Conservation (phyloP, 495 filamentous ascomycete genomes). For the Collariella sp. region DNA sequence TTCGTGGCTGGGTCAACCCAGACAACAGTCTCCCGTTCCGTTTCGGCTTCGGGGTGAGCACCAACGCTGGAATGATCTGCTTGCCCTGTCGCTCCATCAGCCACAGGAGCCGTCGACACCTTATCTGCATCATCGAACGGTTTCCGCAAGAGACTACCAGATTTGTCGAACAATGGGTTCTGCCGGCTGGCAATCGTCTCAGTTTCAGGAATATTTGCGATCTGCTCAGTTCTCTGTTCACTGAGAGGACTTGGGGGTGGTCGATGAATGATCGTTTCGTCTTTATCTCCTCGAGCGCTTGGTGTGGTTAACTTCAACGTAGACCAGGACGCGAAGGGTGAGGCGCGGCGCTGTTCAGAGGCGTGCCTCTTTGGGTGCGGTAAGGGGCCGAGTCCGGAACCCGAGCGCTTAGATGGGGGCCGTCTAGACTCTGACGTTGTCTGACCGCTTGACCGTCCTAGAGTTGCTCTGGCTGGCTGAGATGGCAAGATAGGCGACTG, state of each 20-base stretch:
- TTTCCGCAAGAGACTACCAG: slow-evolving; percentile 28
- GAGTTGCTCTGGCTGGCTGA: neutral
- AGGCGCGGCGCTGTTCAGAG: slow-evolving; percentile 13
- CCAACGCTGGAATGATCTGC: neutral
- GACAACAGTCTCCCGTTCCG: slow-evolving; percentile 30
- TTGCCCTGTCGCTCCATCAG: no score
- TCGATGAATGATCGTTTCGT: no score
- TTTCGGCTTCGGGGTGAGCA: neutral
- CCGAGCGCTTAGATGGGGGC: neutral
- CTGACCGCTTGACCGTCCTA: neutral
- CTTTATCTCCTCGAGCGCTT: neutral
- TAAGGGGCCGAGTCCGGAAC: neutral
- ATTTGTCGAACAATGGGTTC: slow-evolving; percentile 22
- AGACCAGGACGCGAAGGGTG: slow-evolving; percentile 56
- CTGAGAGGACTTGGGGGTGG: no score
- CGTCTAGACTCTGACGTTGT: neutral
- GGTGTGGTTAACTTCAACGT: slow-evolving; percentile 51
- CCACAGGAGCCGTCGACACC: neutral
- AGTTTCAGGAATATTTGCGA: no score
- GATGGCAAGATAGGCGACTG: neutral
- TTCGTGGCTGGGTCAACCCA: slow-evolving; percentile 67
- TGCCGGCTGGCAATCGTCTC: slow-evolving; percentile 11
- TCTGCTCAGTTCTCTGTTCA: no score
- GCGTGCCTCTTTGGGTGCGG: neutral
- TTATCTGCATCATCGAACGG: slow-evolving; percentile 31